Conservation (phyloP, 768 basidiomycete species). For the Lentinula boryana region DNA sequence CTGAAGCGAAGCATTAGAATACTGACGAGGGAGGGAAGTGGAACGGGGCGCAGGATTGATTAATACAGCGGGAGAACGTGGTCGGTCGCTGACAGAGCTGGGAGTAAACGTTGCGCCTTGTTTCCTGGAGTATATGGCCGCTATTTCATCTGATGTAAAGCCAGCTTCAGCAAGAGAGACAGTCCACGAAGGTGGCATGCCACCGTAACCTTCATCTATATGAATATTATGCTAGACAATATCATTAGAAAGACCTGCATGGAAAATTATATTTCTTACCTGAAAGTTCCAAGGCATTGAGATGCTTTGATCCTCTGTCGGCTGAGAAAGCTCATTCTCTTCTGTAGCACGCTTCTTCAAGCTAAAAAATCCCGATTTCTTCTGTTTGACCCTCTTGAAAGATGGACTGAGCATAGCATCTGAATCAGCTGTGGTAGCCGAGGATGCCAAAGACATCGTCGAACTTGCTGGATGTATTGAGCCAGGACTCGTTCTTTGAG, state of each 20-base stretch:
- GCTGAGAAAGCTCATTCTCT: slow-evolving; percentile 8
- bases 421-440: slow-evolving; percentile 20
- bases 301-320: slow-evolving; percentile 46
- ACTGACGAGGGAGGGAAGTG: slow-evolving; percentile 28
- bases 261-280: slow-evolving; percentile 27
- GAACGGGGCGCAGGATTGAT: slow-evolving; percentile 26
- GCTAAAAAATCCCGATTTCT: slow-evolving; percentile 32
- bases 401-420: slow-evolving; percentile 7
- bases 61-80: slow-evolving; percentile 27
- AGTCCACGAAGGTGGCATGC: slow-evolving; percentile 73
- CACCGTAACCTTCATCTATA: slow-evolving; percentile 68
- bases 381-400: slow-evolving; percentile 24
- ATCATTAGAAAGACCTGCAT: not conserved
- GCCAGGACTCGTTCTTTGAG: slow-evolving; percentile 25
- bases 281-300: slow-evolving; percentile 74
- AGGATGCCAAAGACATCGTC: slow-evolving; percentile 31
- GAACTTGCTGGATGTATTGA: slow-evolving; percentile 28
- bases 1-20: slow-evolving; percentile 21
- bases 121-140: slow-evolving; percentile 44
- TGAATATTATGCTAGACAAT: slow-evolving; percentile 65
- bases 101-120: slow-evolving; percentile 27
- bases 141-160: slow-evolving; percentile 66
- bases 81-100: slow-evolving; percentile 26
- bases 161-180: slow-evolving; percentile 54
- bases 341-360: slow-evolving; percentile 15